Evolutionary conservation across 2,329 filamentous ascomycete species (phyloP).

Genomic region (Epichloe festucae): DNA sequence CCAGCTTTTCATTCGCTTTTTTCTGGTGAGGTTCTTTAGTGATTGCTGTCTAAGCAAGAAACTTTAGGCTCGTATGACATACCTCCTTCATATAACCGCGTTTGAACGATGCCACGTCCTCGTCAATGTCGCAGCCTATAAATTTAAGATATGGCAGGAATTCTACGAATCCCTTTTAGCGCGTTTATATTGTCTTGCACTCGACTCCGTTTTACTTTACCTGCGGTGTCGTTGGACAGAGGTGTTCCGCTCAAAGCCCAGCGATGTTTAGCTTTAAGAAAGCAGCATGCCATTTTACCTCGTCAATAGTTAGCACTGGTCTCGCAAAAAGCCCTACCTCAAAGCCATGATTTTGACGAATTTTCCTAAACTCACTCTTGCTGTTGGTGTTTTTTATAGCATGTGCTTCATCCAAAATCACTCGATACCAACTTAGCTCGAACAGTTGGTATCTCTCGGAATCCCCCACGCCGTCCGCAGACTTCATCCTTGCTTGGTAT

Average conservation of each 20-base stretch:
- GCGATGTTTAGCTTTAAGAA: conserved; percentile 16
- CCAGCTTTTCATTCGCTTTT: conserved; percentile 9
- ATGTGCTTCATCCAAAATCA: conserved; percentile 46
- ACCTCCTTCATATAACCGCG: conserved; percentile 10
- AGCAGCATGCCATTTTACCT: conserved; percentile 11
- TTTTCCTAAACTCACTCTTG: conserved; percentile 13
- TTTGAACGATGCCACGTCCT: not conserved
- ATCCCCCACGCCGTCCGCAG: no score
- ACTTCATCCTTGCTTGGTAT: not conserved
- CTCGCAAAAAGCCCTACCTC: not conserved
- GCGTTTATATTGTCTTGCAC: not conserved
- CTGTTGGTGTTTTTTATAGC: conserved; percentile 35
- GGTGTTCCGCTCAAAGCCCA: conserved; percentile 27
- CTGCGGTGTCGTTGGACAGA: conserved; percentile 17
- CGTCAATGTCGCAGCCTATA: conserved; percentile 11
- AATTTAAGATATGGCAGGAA: conserved; percentile 23
- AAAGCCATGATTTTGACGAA: not conserved
- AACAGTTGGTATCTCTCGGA: not conserved
- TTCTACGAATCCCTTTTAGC: conserved; percentile 14
- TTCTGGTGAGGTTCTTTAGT: conserved; percentile 3
- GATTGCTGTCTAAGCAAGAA: not conserved
- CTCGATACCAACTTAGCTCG: conserved; percentile 28
- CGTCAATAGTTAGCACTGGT: not conserved
- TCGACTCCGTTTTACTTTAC: conserved; percentile 9
- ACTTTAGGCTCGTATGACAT: not conserved